Evolutionary conservation across 257 asterid species (phyloP).

Genomic region (Primulina huaijiensis): DNA sequence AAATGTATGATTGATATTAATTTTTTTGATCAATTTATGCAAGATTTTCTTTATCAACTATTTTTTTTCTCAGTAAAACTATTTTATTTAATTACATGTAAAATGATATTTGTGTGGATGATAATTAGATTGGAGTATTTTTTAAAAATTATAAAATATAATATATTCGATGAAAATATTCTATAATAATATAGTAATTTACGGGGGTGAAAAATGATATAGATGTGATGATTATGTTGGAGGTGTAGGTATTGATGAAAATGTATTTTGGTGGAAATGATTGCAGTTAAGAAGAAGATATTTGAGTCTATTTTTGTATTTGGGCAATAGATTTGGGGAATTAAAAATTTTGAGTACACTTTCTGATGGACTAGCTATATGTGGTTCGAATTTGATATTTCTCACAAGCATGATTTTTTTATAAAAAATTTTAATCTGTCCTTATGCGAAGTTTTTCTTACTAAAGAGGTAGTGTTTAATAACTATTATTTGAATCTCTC

Average conservation of each 20-base stretch:
- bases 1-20: too few relatives aligned
- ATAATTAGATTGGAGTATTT: too few relatives aligned
- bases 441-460: neutral
- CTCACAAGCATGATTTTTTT: too few relatives aligned
- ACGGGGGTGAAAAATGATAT: neutral
- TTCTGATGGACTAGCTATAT: neutral
- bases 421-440: too few relatives aligned
- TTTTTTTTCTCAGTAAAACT: too few relatives aligned
- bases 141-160: too few relatives aligned
- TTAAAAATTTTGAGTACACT: neutral
- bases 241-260: neutral
- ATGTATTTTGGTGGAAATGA: neutral
- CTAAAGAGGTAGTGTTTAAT: neutral
- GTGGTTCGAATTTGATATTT: neutral
- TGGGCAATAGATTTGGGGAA: neutral
- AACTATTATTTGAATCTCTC: slow-evolving; percentile 21
- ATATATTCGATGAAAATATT: too few relatives aligned
- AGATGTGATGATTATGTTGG: neutral
- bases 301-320: neutral
- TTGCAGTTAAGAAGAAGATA: neutral
- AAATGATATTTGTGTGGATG: neutral
- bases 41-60: too few relatives aligned
- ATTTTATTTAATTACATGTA: too few relatives aligned
- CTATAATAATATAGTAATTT: neutral
- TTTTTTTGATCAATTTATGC: neutral